These are phyloP conservation scores for Fonsecaea multimorphosa DNA, from an alignment of 2,329 filamentous ascomycete species.

Conservation along the genomic window DNA sequence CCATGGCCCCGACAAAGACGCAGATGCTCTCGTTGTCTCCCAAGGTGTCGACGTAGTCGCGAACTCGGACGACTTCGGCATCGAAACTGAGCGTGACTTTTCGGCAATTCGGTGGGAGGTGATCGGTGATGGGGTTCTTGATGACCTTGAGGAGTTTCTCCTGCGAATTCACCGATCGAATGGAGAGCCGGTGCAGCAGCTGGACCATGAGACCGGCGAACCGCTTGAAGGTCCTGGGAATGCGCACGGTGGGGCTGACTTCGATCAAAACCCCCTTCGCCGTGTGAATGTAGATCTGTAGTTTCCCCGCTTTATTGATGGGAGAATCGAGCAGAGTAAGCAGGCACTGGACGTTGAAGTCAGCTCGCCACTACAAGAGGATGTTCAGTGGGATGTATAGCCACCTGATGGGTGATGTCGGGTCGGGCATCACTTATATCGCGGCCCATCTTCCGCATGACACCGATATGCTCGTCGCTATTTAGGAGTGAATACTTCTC, in stretches of 20 bases:
- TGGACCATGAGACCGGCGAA: slow-evolving; percentile 99
- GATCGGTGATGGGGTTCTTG: slow-evolving; percentile 96
- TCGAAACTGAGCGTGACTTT: slow-evolving; percentile 98
- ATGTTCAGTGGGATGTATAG: slow-evolving; percentile 30
- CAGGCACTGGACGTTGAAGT: slow-evolving; percentile 71
- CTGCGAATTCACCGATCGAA: slow-evolving; percentile 93
- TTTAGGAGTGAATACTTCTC: slow-evolving; percentile 98
- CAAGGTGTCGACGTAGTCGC: slow-evolving; percentile 84
- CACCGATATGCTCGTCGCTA: slow-evolving; percentile 97
- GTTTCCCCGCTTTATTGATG: slow-evolving; percentile 95
- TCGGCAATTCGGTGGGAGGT: slow-evolving; percentile 93
- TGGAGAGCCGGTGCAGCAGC: slow-evolving; percentile 91
- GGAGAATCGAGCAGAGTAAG: slow-evolving; percentile 96
- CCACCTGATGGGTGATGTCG: slow-evolving; percentile 97
- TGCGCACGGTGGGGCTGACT: slow-evolving; percentile 96
- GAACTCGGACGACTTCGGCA: slow-evolving; percentile 80
- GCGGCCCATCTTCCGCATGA: slow-evolving; percentile 99
- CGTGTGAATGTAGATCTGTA: slow-evolving; percentile 98
- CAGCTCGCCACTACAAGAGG: slow-evolving; percentile 34
- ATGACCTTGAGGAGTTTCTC: slow-evolving; percentile 98
- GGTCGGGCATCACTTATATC: slow-evolving; percentile 97
- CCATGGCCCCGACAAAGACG: slow-evolving; percentile 98
- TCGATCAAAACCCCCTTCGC: slow-evolving; percentile 97
- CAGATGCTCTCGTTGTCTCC: slow-evolving; percentile 89
- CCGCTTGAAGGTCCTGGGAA: slow-evolving; percentile 97